These are phyloP conservation scores for Dipteronia sinensis DNA, from an alignment of 345 rosid genomes.

Conservation along the genomic window DNA sequence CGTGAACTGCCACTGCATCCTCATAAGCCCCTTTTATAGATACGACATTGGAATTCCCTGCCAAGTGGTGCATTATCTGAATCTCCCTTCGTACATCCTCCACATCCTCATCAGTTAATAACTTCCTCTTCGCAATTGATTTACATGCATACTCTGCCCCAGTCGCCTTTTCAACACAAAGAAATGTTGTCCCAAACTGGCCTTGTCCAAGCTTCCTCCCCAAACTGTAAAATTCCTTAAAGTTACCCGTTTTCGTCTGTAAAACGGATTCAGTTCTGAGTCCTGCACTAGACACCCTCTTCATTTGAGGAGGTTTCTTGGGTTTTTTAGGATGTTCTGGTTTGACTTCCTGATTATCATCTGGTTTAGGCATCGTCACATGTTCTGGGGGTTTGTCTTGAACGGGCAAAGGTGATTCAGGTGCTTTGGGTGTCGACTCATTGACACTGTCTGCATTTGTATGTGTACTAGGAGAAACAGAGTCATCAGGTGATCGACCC, in stretches of 20 bases:
- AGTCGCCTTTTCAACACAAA: slow-evolving; percentile 65
- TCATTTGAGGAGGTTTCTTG: slow-evolving; percentile 53
- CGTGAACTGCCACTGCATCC: slow-evolving; percentile 82
- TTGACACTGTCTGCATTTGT: slow-evolving; percentile 36
- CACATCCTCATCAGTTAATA: slow-evolving; percentile 75
- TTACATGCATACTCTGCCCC: slow-evolving; percentile 80
- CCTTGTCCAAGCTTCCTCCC: slow-evolving; percentile 95
- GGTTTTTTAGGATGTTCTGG: slow-evolving; percentile 41
- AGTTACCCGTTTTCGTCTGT: slow-evolving; percentile 68
- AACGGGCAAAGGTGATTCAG: slow-evolving; percentile 58
- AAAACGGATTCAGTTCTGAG: slow-evolving; percentile 72
- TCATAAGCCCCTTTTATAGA: slow-evolving; percentile 82
- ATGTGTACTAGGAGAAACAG: slow-evolving; percentile 38
- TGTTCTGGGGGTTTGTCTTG: slow-evolving; percentile 60
- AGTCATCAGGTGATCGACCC: slow-evolving; percentile 54
- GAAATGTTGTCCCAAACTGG: slow-evolving; percentile 82
- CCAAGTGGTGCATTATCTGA: slow-evolving; percentile 92
- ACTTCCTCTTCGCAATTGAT: slow-evolving; percentile 89
- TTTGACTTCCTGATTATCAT: slow-evolving; percentile 6
- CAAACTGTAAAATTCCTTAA: slow-evolving; percentile 63
- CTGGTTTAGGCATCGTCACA: slow-evolving; percentile 23
- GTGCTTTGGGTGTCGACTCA: slow-evolving; percentile 37
- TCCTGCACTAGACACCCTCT: slow-evolving; percentile 71
- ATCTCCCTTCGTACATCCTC: slow-evolving; percentile 89
- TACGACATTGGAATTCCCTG: slow-evolving; percentile 83